A percentile compares a stretch with the other conserved stretches of the same genome.
Conservation (phyloP, 1,284 basidiomycete genomes). For the Naganishia sp. region DNA sequence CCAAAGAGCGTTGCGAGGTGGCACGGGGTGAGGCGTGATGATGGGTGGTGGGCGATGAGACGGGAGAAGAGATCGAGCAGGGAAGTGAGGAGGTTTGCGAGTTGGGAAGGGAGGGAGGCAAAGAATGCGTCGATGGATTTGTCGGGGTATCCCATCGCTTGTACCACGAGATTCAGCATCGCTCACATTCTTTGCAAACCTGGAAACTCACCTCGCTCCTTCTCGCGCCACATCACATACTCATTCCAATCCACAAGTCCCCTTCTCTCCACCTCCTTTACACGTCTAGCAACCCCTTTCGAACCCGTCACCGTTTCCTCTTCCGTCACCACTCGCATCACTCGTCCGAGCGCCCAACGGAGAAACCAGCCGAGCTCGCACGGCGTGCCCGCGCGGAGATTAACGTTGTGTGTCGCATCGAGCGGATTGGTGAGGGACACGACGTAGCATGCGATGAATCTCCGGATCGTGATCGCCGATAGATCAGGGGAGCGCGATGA, state of each 20-base stretch:
- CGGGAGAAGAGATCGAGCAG: slow-evolving; percentile 73
- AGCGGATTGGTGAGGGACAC: slow-evolving; percentile 39
- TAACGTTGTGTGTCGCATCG: neutral
- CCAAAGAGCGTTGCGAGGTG: slow-evolving; percentile 85
- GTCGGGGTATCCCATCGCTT: slow-evolving; percentile 68
- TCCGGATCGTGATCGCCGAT: slow-evolving; percentile 66
- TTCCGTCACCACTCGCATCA: slow-evolving; percentile 60
- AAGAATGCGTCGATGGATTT: slow-evolving; percentile 68
- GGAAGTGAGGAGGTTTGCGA: slow-evolving; percentile 65
- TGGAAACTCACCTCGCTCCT: slow-evolving; percentile 67
- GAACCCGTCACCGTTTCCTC: slow-evolving; percentile 17
- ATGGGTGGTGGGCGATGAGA: slow-evolving; percentile 72
- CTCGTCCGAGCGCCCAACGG: slow-evolving; percentile 77
- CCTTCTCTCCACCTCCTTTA: slow-evolving; percentile 66
- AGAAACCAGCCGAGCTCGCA: slow-evolving; percentile 83
- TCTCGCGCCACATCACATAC: slow-evolving; percentile 72
- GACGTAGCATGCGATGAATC: slow-evolving; percentile 74
- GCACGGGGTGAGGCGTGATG: slow-evolving; percentile 80
- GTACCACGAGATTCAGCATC: neutral
- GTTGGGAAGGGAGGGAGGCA: slow-evolving; percentile 58
- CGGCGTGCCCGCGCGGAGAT: slow-evolving; percentile 4
- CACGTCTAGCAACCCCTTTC: slow-evolving; percentile 33
- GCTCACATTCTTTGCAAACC: neutral
- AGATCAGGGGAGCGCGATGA: slow-evolving; percentile 81
- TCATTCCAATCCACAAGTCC: slow-evolving; percentile 75